These are phyloP conservation scores for Notholithocarpus densiflorus DNA, from an alignment of 306 rosid genomes.

Conservation along the genomic window DNA sequence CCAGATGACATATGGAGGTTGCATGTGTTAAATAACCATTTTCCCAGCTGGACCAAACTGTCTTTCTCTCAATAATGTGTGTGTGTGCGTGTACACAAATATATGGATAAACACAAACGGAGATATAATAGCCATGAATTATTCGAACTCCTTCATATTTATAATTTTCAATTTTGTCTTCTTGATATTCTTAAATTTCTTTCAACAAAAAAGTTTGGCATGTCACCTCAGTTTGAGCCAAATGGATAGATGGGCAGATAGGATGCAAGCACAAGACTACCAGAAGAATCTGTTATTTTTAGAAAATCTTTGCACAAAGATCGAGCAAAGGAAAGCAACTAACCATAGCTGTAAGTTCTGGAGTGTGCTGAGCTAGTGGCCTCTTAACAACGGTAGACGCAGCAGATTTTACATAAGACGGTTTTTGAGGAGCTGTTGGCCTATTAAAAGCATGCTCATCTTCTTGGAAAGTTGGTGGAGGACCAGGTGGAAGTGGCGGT, in stretches of 20 bases:
- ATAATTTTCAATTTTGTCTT: not conserved
- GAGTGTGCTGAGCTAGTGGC: slow-evolving; percentile 99
- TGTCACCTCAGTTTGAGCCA: not conserved
- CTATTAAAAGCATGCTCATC: slow-evolving; percentile 47
- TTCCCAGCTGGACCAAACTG: not conserved
- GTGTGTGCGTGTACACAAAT: not conserved
- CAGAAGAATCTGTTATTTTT: not conserved
- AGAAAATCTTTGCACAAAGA: not conserved
- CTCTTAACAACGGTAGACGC: slow-evolving; percentile 96
- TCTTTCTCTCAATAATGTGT: too few species aligned
- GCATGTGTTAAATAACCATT: not conserved
- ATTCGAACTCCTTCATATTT: not conserved
- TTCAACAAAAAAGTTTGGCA: not conserved
- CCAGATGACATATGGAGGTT: too few species aligned
- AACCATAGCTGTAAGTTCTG: slow-evolving; percentile 98
- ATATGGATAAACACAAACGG: not conserved
- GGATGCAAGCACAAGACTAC: not conserved
- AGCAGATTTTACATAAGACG: slow-evolving; percentile 93
- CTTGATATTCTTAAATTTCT: not conserved
- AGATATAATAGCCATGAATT: not conserved
- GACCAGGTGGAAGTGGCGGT: slow-evolving; percentile 99
- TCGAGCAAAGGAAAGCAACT: slow-evolving; percentile 27
- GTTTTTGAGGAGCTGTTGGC: slow-evolving; percentile 62
- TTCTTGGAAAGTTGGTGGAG: slow-evolving; percentile 85
- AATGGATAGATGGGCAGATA: not conserved